Percentiles rank a stretch among this genome's conserved stretches.
Conservation (phyloP, 345 rosid genomes). For the Acer yangbiense region DNA sequence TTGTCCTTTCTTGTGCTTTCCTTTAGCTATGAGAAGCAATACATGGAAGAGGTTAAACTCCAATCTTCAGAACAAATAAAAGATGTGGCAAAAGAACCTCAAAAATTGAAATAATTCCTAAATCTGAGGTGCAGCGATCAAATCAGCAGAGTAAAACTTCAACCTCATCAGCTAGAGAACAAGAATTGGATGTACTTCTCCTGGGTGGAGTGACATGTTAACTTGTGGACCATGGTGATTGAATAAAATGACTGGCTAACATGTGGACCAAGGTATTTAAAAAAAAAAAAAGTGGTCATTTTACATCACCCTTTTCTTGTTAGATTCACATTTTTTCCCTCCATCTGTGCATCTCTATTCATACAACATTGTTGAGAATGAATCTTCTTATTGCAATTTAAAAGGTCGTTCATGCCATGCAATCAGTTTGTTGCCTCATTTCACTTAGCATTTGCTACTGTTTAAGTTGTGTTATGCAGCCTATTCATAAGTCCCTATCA, state of each 20-base stretch:
- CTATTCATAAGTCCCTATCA: no score
- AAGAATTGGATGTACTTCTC: conserved; percentile 65
- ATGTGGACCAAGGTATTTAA: neutral
- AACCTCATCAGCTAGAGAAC: conserved; percentile 26
- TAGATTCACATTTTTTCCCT: neutral
- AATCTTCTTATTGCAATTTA: neutral
- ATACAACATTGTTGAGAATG: neutral
- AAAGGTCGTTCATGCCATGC: no score
- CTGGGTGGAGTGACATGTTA: conserved; percentile 44
- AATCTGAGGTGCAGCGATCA: conserved; percentile 29
- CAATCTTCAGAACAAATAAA: conserved; percentile 33
- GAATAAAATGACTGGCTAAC: neutral
- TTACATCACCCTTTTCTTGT: neutral
- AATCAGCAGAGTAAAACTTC: neutral
- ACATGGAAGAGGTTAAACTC: conserved; percentile 40
- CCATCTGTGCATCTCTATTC: neutral
- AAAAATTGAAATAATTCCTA: conserved; percentile 27
- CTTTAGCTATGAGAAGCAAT: conserved; percentile 48
- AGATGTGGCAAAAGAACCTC: conserved; percentile 23
- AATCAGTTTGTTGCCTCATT: no score
- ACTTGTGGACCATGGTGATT: neutral
- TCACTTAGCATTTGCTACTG: no score
- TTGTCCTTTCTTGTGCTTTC: conserved; percentile 14
- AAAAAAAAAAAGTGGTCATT: neutral
- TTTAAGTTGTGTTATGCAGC: no score